A percentile compares a stretch with the other conserved stretches of the same genome.
Conservation (phyloP, 2,329 filamentous ascomycete genomes). For the Macroventuria anomochaeta region DNA sequence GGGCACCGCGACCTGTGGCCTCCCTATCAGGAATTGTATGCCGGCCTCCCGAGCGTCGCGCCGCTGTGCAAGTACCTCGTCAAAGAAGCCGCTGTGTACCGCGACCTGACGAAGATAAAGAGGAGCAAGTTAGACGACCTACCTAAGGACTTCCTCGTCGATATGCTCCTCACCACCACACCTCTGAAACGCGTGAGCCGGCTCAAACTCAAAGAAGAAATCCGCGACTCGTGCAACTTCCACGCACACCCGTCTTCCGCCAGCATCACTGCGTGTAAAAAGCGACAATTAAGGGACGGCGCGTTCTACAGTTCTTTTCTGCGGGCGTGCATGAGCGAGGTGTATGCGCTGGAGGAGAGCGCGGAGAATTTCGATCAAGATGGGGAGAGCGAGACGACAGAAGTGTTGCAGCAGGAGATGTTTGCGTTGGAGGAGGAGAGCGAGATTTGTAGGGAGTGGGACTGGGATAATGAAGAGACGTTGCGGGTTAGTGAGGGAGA, state of each 20-base stretch:
- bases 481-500: conserved; percentile 17
- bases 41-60: conserved; percentile 1
- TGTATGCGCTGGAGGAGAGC: conserved; percentile 17
- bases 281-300: conserved; percentile 9
- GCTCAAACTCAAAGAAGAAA: conserved; percentile 15
- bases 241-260: conserved; percentile 11
- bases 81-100: conserved; percentile 15
- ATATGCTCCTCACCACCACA: conserved; percentile 18
- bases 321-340: conserved; percentile 19
- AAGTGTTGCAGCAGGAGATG: conserved; percentile 18
- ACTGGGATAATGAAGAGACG: conserved; percentile 21
- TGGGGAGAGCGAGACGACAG: conserved; percentile 20
- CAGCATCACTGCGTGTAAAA: conserved; percentile 9
- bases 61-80: conserved; percentile 17
- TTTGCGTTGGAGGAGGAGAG: conserved; percentile 17
- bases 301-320: conserved; percentile 18
- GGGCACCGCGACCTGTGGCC: conserved; percentile 10
- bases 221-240: conserved; percentile 17
- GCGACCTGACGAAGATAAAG: conserved; percentile 13
- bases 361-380: conserved; percentile 14
- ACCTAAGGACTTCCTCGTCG: conserved; percentile 19
- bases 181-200: conserved; percentile 14
- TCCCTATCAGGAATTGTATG: conserved; percentile 14
- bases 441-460: conserved; percentile 14
- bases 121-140: conserved; percentile 10